Conservation (phyloP, 164 flowering plant genomes). For the Chloranthus sessilifolius region DNA sequence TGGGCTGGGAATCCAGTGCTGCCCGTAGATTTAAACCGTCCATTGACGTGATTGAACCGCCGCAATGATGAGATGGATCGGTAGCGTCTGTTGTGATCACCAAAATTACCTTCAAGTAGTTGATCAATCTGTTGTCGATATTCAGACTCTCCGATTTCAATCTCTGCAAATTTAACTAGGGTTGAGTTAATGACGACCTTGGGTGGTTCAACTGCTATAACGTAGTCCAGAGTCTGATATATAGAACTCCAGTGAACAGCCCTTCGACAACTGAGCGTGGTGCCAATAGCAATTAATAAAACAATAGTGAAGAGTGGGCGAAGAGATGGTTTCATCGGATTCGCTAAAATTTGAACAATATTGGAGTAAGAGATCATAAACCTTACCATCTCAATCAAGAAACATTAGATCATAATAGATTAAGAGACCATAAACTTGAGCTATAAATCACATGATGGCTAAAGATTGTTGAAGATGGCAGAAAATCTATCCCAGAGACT, state of each 20-base stretch:
- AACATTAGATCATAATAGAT: neutral
- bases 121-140: constrained; percentile 50
- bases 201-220: constrained; percentile 1
- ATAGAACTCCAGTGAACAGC: constrained; percentile 23
- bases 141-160: constrained; percentile 46
- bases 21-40: constrained; percentile 13
- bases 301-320: constrained; percentile 46
- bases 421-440: neutral
- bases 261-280: constrained; percentile 31
- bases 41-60: constrained; percentile 22
- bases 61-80: constrained; percentile 47
- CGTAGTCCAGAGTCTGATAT: constrained; percentile 10
- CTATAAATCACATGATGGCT: constrained; percentile 8
- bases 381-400: no score
- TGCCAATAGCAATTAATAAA: constrained; percentile 35
- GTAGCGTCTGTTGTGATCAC: constrained; percentile 25
- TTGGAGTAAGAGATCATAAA: no score
- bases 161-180: constrained; percentile 54
- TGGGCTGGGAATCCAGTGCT: constrained; percentile 23
- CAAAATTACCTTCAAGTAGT: constrained; percentile 55
- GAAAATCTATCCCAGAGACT: constrained; percentile 1
- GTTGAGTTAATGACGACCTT: constrained; percentile 43
- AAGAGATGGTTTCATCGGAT: constrained; percentile 46
- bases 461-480: neutral
- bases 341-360: neutral